Evolutionary conservation across 495 filamentous ascomycete genomes (phyloP), one percentile per base, ranked within the genome.

Genomic region (Penicillium mononematosum): DNA sequence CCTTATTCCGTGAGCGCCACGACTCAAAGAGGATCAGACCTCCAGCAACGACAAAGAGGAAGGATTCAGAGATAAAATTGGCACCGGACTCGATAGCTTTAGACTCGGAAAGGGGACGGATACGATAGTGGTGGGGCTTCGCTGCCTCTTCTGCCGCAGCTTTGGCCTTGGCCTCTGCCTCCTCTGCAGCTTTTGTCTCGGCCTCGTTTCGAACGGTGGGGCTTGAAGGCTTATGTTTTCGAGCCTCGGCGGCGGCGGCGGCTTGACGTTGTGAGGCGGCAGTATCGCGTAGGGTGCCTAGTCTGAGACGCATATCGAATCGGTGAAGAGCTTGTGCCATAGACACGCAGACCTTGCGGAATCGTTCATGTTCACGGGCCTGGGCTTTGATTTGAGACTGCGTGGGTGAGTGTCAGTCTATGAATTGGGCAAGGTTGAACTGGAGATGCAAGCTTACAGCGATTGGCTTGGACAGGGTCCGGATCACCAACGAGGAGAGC

Each of bases 61-160:
- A 99, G 1, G 83, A 75, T 63, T 99, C 94, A 42, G 90, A 91
- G 49, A 95, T 87, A 50, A 99, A 96, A 55, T 95, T 96, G 10
- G 94, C 95, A 25, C 96, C 96, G 7, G 92, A 82, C 67, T 99
- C 94, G 27, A 99, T 96, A 5, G 94, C 94, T 67, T 98, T 97
- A 14, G 83, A 82, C 64, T 99, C 95, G 32, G 90, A 88, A 2
- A 99, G 78, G 1, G 95, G 88, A 52, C 93, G 78, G 25, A 89
- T 88, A 29, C 81, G 78, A 12, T 82, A 79, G 60, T 67, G 67
- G 5, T 63, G 74, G 4, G 69, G 70, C 39, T 77, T 82, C 6
- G 69, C 67, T 34, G 74, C 80, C 46, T 83, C 78, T 34, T 69
- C 62, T 6, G 75, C 76, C 38, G 74, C 79, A 45, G 83, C 79